phyloP scores from a whole-genome alignment of 1,139 yeast genomes.

The Sugiyamaella japonica region DNA sequence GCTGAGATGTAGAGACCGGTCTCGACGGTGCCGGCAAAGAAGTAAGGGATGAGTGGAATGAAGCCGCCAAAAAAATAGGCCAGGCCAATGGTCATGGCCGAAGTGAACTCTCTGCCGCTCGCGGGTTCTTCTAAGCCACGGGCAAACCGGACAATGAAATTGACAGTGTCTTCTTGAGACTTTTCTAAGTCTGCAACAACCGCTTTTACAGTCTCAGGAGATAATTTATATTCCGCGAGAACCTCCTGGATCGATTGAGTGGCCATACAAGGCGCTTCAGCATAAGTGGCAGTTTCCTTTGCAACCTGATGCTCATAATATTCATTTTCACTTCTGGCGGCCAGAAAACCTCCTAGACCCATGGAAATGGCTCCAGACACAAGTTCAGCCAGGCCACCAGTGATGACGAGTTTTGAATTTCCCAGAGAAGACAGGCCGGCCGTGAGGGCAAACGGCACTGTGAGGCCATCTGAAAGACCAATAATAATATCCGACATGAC shows the following conservation, averaged over 20 bases:
- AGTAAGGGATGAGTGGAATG: constrained; percentile 76
- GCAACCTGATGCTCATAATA: constrained; percentile 51
- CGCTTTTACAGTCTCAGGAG: constrained; percentile 58
- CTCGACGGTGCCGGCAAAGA: constrained; percentile 70
- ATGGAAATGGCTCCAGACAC: constrained; percentile 82
- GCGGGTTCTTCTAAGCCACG: constrained; percentile 81
- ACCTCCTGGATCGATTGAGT: constrained; percentile 64
- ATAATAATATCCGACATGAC: constrained; percentile 77
- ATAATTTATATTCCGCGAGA: constrained; percentile 66
- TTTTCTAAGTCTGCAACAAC: constrained; percentile 65
- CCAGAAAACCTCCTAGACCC: constrained; percentile 83
- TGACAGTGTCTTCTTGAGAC: constrained; percentile 60
- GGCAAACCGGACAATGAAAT: constrained; percentile 70
- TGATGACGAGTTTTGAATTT: constrained; percentile 68
- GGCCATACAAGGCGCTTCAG: constrained; percentile 51
- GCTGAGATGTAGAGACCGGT: constrained; percentile 76
- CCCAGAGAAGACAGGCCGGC: constrained; percentile 80
- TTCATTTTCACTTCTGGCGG: constrained; percentile 76
- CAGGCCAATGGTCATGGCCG: constrained; percentile 74
- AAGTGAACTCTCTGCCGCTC: constrained; percentile 71
- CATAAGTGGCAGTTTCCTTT: constrained; percentile 61
- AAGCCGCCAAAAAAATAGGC: constrained; percentile 80
- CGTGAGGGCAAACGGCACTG: constrained; percentile 82
- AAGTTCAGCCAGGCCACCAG: constrained; percentile 85
- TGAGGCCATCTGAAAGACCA: constrained; percentile 77